Percentiles rank a stretch among this genome's conserved stretches.
Evolutionary conservation across 1,284 basidiomycete species (phyloP).

Genomic region (Rhodotorula sp.): DNA sequence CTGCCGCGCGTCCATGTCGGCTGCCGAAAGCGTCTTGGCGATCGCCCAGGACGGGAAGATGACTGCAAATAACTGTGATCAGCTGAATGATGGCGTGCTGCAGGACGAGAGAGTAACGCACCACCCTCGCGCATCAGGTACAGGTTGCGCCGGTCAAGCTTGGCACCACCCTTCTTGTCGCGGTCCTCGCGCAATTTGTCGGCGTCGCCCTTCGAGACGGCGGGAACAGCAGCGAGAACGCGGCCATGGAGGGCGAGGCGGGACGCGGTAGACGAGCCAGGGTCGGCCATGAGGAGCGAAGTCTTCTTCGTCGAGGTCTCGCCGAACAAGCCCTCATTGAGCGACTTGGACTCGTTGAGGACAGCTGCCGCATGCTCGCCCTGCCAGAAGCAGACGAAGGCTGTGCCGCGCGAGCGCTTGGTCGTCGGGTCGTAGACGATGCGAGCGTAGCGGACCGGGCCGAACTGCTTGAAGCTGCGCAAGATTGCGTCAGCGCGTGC

Average conservation of each 20-base stretch:
- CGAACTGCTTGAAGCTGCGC: slow-evolving; percentile 80
- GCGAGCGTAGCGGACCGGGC: slow-evolving; percentile 87
- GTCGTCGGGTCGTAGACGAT: slow-evolving; percentile 84
- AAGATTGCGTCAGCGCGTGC: background rate
- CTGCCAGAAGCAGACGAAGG: slow-evolving; percentile 98
- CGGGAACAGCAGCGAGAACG: slow-evolving; percentile 84
- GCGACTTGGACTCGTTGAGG: slow-evolving; percentile 71
- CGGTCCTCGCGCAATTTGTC: slow-evolving; percentile 80
- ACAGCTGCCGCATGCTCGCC: slow-evolving; percentile 83
- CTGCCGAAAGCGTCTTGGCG: slow-evolving; percentile 65
- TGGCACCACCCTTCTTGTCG: slow-evolving; percentile 73
- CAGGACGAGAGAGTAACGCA: background rate
- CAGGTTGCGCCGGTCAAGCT: slow-evolving; percentile 92
- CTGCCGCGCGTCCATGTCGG: slow-evolving; percentile 80
- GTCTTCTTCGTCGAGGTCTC: slow-evolving; percentile 41
- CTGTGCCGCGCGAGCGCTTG: slow-evolving; percentile 87
- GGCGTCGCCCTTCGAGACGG: slow-evolving; percentile 87
- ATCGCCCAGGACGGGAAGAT: slow-evolving; percentile 82
- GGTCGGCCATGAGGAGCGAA: slow-evolving; percentile 91
- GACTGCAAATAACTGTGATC: slow-evolving; percentile 56
- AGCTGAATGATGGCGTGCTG: background rate
- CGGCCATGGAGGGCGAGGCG: slow-evolving; percentile 87
- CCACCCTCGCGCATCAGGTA: slow-evolving; percentile 90
- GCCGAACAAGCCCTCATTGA: slow-evolving; percentile 48
- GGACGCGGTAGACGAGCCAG: slow-evolving; percentile 79